phyloP scores from a whole-genome alignment of 257 asterid species.

The Cynanchum wilfordii region DNA sequence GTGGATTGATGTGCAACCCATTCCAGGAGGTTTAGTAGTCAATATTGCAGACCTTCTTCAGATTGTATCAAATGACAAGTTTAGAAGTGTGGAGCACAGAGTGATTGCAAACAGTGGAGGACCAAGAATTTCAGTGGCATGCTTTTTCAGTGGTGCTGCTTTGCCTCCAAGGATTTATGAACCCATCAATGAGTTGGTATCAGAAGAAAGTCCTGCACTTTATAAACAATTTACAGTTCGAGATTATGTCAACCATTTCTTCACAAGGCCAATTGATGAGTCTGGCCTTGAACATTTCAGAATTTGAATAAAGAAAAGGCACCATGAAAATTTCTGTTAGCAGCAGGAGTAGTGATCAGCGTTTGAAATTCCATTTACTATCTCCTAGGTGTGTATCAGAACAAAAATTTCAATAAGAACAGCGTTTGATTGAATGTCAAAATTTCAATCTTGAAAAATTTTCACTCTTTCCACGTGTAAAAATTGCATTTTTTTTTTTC shows the following conservation, averaged over 20 bases:
- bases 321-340: neutral
- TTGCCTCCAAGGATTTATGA: slow-evolving; percentile 31
- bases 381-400: no score
- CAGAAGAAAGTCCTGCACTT: slow-evolving; percentile 28
- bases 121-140: slow-evolving; percentile 66
- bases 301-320: slow-evolving; percentile 11
- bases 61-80: slow-evolving; percentile 59
- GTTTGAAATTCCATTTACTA: neutral
- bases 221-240: slow-evolving; percentile 45
- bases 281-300: slow-evolving; percentile 50
- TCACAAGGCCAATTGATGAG: slow-evolving; percentile 31
- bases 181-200: slow-evolving; percentile 48
- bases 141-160: slow-evolving; percentile 41
- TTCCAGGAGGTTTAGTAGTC: slow-evolving; percentile 45
- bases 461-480: neutral
- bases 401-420: no score
- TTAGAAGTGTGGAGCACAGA: slow-evolving; percentile 54
- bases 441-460: no score
- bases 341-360: neutral
- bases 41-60: slow-evolving; percentile 78
- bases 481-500: neutral
- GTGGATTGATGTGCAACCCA: slow-evolving; percentile 42
- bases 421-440: no score
- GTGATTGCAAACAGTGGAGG: slow-evolving; percentile 51
- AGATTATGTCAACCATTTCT: slow-evolving; percentile 37